Evolutionary conservation across 768 basidiomycete genomes (phyloP).

Genomic region (Pleurotus citrinopileatus): DNA sequence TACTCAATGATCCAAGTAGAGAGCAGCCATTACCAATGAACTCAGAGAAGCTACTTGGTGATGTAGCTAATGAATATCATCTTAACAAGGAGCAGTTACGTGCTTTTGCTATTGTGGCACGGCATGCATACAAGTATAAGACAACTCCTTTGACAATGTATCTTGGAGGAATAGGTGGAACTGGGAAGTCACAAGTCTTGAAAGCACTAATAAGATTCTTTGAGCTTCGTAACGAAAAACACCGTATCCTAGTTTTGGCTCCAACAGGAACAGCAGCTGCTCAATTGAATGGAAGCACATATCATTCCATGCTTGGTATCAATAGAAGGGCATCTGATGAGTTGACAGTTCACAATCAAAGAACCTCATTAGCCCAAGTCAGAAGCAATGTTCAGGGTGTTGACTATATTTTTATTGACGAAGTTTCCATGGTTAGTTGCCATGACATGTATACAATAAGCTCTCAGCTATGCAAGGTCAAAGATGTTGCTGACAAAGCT

Average conservation of each 20-base stretch:
- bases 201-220: conserved; percentile 15
- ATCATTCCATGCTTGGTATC: conserved; percentile 18
- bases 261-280: conserved; percentile 24
- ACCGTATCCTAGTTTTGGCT: conserved; percentile 17
- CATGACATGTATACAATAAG: conserved; percentile 21
- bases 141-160: conserved; percentile 15
- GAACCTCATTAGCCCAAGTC: background rate
- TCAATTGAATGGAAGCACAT: conserved; percentile 18
- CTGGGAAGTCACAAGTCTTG: conserved; percentile 18
- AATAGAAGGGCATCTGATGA: background rate
- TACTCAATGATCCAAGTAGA: too few relatives aligned
- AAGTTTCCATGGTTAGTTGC: conserved; percentile 33
- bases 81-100: conserved; percentile 21
- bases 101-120: conserved; percentile 21
- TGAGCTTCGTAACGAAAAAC: conserved; percentile 13
- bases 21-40: too few relatives aligned
- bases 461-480: conserved; percentile 16
- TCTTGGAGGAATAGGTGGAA: conserved; percentile 18
- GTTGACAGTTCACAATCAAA: background rate
- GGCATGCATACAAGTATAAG: conserved; percentile 14
- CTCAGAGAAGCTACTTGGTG: background rate
- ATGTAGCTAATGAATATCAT: background rate
- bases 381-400: conserved; percentile 15
- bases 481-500: conserved; percentile 9
- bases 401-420: conserved; percentile 32